Conservation (phyloP, 192 early-diverging fungal genomes). For the Linnemannia hyalina region DNA sequence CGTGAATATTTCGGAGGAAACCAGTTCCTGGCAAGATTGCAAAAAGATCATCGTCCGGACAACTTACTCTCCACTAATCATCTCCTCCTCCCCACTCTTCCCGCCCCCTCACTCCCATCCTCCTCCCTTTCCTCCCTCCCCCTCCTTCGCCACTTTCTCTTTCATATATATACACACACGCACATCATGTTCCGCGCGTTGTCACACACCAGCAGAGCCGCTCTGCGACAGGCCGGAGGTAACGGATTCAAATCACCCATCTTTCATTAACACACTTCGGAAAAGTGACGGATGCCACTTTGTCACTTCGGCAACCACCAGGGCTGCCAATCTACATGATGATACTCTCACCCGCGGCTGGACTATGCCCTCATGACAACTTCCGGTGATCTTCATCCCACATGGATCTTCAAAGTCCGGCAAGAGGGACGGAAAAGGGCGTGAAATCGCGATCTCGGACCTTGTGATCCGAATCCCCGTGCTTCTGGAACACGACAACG, state of each 20-base stretch:
- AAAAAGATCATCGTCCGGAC: slow-evolving; percentile 18
- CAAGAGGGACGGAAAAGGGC: neutral
- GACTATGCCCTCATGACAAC: neutral
- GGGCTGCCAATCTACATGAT: neutral
- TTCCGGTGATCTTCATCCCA: neutral
- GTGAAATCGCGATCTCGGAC: slow-evolving; percentile 4
- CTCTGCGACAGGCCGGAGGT: slow-evolving; percentile 46
- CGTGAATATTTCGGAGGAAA: neutral
- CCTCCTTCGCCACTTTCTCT: neutral
- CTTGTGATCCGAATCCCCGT: slow-evolving; percentile 4
- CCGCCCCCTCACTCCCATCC: neutral
- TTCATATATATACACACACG: slow-evolving; percentile 13
- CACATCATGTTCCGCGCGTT: slow-evolving; percentile 48
- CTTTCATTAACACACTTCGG: neutral
- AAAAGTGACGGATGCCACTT: neutral
- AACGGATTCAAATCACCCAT: neutral
- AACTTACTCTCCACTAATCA: neutral
- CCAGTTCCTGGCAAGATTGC: slow-evolving; percentile 9
- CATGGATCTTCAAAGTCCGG: slow-evolving; percentile 10
- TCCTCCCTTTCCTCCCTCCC: neutral
- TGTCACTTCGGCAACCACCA: neutral
- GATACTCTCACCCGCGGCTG: neutral
- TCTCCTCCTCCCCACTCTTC: slow-evolving; percentile 12
- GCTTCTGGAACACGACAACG: neutral
- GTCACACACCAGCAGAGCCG: slow-evolving; percentile 42